Conservation (phyloP, 208 protist genomes). For the Crithidia acanthocephali region DNA sequence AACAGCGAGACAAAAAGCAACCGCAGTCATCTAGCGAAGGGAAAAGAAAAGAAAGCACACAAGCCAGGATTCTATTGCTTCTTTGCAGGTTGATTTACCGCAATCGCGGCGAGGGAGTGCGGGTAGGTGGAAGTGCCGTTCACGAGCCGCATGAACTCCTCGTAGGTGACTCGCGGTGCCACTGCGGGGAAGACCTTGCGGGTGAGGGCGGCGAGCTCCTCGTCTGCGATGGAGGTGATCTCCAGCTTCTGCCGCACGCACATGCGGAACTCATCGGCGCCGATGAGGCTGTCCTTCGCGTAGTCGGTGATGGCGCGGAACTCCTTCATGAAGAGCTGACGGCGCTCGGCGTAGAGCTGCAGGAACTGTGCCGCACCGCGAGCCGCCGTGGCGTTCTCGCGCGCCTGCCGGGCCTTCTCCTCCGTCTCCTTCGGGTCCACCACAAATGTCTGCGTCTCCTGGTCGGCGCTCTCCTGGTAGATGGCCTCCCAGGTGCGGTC, state of each 20-base stretch:
- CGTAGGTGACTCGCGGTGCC: slow-evolving; percentile 69
- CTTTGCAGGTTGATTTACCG: slow-evolving; percentile 49
- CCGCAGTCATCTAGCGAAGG: background rate
- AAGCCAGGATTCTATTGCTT: slow-evolving; percentile 3
- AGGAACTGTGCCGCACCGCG: slow-evolving; percentile 69
- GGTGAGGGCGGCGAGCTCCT: slow-evolving; percentile 79
- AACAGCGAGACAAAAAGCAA: no score
- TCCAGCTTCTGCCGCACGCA: slow-evolving; percentile 79
- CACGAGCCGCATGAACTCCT: slow-evolving; percentile 86
- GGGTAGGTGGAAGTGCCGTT: slow-evolving; percentile 88
- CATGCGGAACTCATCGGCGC: slow-evolving; percentile 84
- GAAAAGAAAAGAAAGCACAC: slow-evolving; percentile 13
- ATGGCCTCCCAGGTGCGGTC: slow-evolving; percentile 78
- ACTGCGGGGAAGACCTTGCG: slow-evolving; percentile 68
- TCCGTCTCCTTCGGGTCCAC: slow-evolving; percentile 64
- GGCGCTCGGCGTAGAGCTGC: slow-evolving; percentile 80
- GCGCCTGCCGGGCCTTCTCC: slow-evolving; percentile 39
- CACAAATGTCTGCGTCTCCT: slow-evolving; percentile 64
- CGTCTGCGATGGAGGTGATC: slow-evolving; percentile 59
- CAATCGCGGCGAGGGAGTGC: slow-evolving; percentile 75
- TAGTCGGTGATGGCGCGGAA: slow-evolving; percentile 90
- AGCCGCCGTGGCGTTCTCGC: slow-evolving; percentile 49
- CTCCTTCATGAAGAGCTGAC: slow-evolving; percentile 91
- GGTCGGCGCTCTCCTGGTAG: slow-evolving; percentile 67
- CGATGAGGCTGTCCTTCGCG: slow-evolving; percentile 84